phyloP scores from a whole-genome alignment of 1,139 yeast genomes.

The Kluyveromyces sp. region DNA sequence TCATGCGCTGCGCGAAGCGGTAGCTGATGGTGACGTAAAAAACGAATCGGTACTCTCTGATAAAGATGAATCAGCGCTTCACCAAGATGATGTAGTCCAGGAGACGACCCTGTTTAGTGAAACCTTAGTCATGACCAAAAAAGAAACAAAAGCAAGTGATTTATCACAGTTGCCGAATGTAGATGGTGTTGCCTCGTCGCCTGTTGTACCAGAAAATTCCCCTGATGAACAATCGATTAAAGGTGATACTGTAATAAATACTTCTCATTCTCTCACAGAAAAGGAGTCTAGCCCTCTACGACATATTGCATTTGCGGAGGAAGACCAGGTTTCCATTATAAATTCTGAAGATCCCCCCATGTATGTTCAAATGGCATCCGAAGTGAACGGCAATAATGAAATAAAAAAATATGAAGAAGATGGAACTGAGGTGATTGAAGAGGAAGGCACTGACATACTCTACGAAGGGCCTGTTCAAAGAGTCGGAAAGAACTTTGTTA shows the following conservation, averaged over 20 bases:
- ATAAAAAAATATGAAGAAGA: constrained; percentile 1
- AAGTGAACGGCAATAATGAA: background rate
- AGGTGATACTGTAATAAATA: background rate
- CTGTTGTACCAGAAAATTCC: too few species aligned
- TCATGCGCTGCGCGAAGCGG: too few species aligned
- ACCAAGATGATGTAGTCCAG: too few species aligned
- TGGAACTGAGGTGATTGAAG: constrained; percentile 6
- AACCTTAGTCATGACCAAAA: background rate
- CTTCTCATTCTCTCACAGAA: background rate
- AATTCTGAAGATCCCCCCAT: constrained; percentile 13
- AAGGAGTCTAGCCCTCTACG: constrained; percentile 7
- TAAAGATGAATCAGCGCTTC: too few species aligned
- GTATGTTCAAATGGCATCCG: constrained; percentile 1
- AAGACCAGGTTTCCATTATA: constrained; percentile 16
- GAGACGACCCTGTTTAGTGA: too few species aligned
- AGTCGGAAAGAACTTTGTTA: constrained; percentile 45
- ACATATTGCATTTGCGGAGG: constrained; percentile 20
- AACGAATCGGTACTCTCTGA: too few species aligned
- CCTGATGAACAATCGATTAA: too few species aligned
- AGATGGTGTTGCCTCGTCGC: too few species aligned
- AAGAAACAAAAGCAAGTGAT: background rate
- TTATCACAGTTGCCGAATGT: too few species aligned
- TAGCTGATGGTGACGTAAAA: too few species aligned
- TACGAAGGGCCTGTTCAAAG: constrained; percentile 63
- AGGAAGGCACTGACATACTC: constrained; percentile 22